A percentile compares a stretch with the other conserved stretches of the same genome.
phyloP scores from a whole-genome alignment of 2,329 filamentous ascomycete genomes.

The Trichophaea hybrida region DNA sequence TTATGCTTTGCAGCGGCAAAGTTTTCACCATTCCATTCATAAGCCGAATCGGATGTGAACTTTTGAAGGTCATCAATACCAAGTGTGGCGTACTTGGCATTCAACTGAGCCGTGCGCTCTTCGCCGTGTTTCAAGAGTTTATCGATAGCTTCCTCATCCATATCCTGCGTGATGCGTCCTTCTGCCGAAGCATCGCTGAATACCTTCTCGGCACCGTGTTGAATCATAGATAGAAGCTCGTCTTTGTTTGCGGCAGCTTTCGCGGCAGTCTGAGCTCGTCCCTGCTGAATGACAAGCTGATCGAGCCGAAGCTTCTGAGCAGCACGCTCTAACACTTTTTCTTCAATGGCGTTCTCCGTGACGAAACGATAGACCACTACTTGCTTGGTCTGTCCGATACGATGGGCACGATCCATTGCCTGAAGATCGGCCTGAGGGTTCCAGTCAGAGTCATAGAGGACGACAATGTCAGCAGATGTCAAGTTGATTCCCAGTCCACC shows the following conservation, averaged over 20 bases:
- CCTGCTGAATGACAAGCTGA: constrained; percentile 95
- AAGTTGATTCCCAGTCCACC: constrained; percentile 95
- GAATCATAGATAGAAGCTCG: constrained; percentile 93
- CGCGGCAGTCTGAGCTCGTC: constrained; percentile 74
- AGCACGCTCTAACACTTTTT: constrained; percentile 91
- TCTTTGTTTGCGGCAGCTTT: constrained; percentile 84
- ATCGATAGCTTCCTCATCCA: constrained; percentile 85
- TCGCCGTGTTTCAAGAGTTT: constrained; percentile 74
- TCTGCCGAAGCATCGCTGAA: constrained; percentile 52
- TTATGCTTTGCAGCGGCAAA: constrained; percentile 76
- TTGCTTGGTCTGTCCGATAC: constrained; percentile 97
- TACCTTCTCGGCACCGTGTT: constrained; percentile 91
- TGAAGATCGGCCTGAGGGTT: constrained; percentile 86
- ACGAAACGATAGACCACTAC: constrained; percentile 94
- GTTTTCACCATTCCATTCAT: constrained; percentile 97
- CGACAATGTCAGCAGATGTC: constrained; percentile 85
- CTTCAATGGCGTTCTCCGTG: constrained; percentile 94
- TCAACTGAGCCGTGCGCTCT: constrained; percentile 74
- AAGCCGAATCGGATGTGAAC: constrained; percentile 91
- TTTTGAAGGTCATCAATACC: constrained; percentile 95
- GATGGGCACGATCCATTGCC: constrained; percentile 96
- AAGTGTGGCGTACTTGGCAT: constrained; percentile 88
- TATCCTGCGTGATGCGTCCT: constrained; percentile 34
- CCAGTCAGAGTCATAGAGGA: constrained; percentile 97
- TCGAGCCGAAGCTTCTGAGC: constrained; percentile 93